A percentile compares a stretch with the other conserved stretches of the same genome.
These are phyloP conservation scores for Myxozyma melibiosi DNA, from an alignment of 805 yeast genomes.

Conservation along the genomic window DNA sequence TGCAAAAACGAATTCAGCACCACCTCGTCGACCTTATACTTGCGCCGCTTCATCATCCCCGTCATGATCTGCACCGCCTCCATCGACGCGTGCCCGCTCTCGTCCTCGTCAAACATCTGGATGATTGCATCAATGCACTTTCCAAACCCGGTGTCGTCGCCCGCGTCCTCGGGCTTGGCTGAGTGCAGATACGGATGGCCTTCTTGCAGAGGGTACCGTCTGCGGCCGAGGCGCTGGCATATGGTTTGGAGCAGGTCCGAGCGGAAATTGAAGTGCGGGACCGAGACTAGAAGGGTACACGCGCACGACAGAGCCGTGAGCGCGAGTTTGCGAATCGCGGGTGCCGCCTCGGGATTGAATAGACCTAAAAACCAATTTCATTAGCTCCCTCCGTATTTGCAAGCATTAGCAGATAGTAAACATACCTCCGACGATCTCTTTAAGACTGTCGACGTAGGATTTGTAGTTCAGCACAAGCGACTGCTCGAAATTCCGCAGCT, in stretches of 20 bases:
- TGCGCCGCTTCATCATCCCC: conserved; percentile 71
- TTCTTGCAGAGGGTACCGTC: conserved; percentile 25
- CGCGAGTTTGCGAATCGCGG: conserved; percentile 37
- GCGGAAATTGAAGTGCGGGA: conserved; percentile 79
- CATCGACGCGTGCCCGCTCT: conserved; percentile 75
- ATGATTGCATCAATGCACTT: conserved; percentile 68
- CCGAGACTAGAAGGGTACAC: conserved; percentile 68
- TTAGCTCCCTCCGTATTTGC: neutral
- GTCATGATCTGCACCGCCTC: conserved; percentile 70
- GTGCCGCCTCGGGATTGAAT: conserved; percentile 31
- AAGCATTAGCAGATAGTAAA: neutral
- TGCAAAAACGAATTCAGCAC: conserved; percentile 74
- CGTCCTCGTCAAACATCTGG: conserved; percentile 71
- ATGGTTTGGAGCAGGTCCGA: conserved; percentile 70
- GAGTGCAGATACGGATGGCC: conserved; percentile 38
- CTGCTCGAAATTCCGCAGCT: conserved; percentile 79
- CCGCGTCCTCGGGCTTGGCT: conserved; percentile 4
- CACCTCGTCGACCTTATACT: conserved; percentile 80
- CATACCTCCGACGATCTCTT: conserved; percentile 45
- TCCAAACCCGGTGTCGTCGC: conserved; percentile 51
- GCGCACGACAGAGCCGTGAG: conserved; percentile 67
- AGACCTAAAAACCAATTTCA: neutral
- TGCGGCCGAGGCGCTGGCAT: conserved; percentile 66
- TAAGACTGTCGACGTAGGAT: conserved; percentile 61
- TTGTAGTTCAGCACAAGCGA: conserved; percentile 68